Evolutionary conservation across 2,329 filamentous ascomycete species (phyloP).

Genomic region (Kalmusia sp.): DNA sequence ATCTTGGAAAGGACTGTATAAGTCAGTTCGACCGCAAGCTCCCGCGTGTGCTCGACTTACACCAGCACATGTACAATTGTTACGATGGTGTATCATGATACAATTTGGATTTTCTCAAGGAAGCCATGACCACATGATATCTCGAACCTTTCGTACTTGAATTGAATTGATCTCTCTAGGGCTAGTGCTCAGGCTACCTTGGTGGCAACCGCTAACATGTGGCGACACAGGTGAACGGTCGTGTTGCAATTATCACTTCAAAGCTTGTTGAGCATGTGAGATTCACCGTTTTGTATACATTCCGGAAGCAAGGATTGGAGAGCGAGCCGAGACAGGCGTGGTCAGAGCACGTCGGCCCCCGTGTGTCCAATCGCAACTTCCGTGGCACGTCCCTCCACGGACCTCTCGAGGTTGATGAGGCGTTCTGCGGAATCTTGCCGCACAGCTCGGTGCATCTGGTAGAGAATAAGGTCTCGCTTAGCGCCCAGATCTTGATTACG

Average conservation of each 20-base stretch:
- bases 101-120: slow-evolving; percentile 10
- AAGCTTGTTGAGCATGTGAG: slow-evolving; percentile 6
- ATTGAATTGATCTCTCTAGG: background rate
- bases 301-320: slow-evolving; percentile 7
- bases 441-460: slow-evolving; percentile 11
- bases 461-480: slow-evolving; percentile 7
- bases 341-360: slow-evolving; percentile 18
- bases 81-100: slow-evolving; percentile 17
- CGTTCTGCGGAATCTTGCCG: slow-evolving; percentile 4
- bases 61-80: slow-evolving; percentile 12
- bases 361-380: background rate
- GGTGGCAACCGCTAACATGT: slow-evolving; percentile 2
- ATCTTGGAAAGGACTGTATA: background rate
- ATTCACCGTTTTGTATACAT: slow-evolving; percentile 15
- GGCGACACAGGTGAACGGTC: slow-evolving; percentile 12
- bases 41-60: slow-evolving; percentile 5
- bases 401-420: slow-evolving; percentile 4
- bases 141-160: slow-evolving; percentile 11
- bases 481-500: slow-evolving; percentile 19
- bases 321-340: slow-evolving; percentile 7
- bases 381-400: slow-evolving; percentile 5
- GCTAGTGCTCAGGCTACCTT: background rate
- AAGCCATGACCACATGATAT: slow-evolving; percentile 20
- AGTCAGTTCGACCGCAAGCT: slow-evolving; percentile 12
- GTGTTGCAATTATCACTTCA: slow-evolving; percentile 17